Conservation (phyloP, 1,139 yeast genomes). For the Casaregolazyma suthepensis region DNA sequence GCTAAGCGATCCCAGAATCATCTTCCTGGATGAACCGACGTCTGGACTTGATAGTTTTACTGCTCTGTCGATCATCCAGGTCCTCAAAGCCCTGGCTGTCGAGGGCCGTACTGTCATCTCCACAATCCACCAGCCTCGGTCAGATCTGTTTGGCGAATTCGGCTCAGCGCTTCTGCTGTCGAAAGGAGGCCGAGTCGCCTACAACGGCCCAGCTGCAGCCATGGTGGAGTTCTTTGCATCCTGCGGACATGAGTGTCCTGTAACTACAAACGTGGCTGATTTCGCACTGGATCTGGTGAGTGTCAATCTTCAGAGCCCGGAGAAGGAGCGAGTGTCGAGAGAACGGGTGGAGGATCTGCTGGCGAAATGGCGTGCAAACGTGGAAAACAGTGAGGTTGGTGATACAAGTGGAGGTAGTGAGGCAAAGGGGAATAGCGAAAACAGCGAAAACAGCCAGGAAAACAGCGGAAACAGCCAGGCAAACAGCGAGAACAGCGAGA, state of each 20-base stretch:
- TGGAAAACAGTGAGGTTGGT: background rate
- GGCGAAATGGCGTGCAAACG: conserved; percentile 23
- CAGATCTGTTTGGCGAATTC: conserved; percentile 54
- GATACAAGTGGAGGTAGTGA: too few species aligned
- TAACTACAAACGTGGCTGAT: conserved; percentile 64
- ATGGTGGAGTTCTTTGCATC: conserved; percentile 41
- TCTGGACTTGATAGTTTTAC: conserved; percentile 83
- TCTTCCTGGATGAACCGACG: conserved; percentile 81
- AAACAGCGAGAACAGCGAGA: too few species aligned
- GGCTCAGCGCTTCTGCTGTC: conserved; percentile 64
- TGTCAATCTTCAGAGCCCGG: conserved; percentile 34
- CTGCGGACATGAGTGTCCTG: conserved; percentile 51
- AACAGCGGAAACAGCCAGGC: too few species aligned
- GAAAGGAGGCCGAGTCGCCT: conserved; percentile 67
- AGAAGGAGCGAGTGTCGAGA: conserved; percentile 35
- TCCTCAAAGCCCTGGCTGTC: conserved; percentile 52
- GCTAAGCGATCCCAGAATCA: conserved; percentile 61
- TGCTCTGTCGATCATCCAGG: conserved; percentile 59
- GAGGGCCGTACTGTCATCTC: conserved; percentile 66
- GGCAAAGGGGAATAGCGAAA: background rate
- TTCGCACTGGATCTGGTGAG: conserved; percentile 66
- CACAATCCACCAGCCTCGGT: conserved; percentile 82
- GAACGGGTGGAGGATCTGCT: conserved; percentile 30
- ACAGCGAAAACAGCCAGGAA: too few species aligned
- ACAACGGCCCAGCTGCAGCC: conserved; percentile 41